phyloP scores from a whole-genome alignment of 495 filamentous ascomycete species.

The Trichoderma gamsii region DNA sequence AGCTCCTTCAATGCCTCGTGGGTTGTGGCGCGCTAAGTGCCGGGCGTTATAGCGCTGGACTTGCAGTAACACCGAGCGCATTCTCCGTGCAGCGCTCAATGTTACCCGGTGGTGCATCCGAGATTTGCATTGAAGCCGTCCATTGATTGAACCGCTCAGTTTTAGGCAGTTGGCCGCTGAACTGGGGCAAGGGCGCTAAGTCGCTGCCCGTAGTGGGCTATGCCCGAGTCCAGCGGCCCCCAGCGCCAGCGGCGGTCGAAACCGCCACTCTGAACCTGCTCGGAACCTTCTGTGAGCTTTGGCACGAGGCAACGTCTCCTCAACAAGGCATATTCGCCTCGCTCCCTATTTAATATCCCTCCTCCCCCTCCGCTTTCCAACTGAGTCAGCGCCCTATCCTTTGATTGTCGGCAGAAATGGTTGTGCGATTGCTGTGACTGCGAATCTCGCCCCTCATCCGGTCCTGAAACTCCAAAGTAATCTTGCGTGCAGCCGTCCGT shows the following conservation, averaged over 20 bases:
- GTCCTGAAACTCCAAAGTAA: slow-evolving; percentile 8
- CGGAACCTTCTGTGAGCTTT: background rate
- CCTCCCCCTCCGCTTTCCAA: background rate
- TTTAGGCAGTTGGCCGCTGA: too few species aligned
- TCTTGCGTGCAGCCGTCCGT: background rate
- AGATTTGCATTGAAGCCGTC: too few species aligned
- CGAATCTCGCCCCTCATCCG: background rate
- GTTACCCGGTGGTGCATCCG: too few species aligned
- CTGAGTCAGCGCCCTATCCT: background rate
- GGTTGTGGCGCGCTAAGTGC: too few species aligned
- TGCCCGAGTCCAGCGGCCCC: background rate
- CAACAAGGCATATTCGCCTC: background rate
- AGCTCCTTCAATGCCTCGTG: too few species aligned
- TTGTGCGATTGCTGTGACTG: slow-evolving; percentile 4
- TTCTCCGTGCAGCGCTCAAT: too few species aligned
- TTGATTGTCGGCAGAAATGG: background rate
- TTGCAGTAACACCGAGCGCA: too few species aligned
- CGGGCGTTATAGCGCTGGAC: too few species aligned
- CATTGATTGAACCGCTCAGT: too few species aligned
- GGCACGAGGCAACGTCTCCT: background rate
- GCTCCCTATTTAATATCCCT: background rate
- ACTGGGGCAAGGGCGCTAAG: too few species aligned
- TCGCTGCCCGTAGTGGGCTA: too few species aligned
- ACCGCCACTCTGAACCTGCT: background rate
- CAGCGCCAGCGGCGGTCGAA: background rate